Conservation (phyloP, 2,329 filamentous ascomycete species). For the Epichloe baconii region DNA sequence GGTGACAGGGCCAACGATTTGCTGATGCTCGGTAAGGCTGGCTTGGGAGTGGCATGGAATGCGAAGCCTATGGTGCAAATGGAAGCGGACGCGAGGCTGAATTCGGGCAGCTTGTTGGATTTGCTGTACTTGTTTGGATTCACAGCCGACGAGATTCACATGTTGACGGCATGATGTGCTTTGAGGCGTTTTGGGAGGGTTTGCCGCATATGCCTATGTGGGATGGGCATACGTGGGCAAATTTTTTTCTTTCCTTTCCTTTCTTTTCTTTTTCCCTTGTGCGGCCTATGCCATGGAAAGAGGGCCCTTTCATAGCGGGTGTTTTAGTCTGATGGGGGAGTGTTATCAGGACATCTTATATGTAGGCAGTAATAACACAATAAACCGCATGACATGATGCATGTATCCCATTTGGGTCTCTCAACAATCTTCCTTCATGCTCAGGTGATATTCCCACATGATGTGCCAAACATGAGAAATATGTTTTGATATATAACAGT, state of each 20-base stretch:
- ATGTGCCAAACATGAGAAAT: not conserved
- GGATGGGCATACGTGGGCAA: not conserved
- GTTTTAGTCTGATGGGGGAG: not conserved
- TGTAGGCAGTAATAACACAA: not conserved
- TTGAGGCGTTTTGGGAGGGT: not conserved
- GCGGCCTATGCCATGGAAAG: not conserved
- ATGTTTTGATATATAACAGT: not conserved
- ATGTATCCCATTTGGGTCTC: not conserved
- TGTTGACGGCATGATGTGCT: slow-evolving; percentile 9
- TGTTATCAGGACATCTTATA: not conserved
- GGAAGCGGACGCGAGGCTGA: slow-evolving; percentile 60
- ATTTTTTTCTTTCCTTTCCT: fast-evolving
- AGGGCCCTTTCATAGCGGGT: not conserved
- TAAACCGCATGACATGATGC: not conserved
- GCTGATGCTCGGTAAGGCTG: slow-evolving; percentile 64
- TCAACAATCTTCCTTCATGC: not conserved
- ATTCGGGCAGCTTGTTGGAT: slow-evolving; percentile 57
- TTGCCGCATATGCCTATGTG: not conserved
- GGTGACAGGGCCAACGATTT: slow-evolving; percentile 78
- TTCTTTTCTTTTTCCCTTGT: not conserved
- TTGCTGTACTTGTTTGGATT: slow-evolving; percentile 64
- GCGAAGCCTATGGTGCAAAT: slow-evolving; percentile 73
- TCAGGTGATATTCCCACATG: not conserved
- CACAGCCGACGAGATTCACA: slow-evolving; percentile 42
- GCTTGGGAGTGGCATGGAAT: slow-evolving; percentile 70